Evolutionary conservation across 768 basidiomycete species (phyloP), one percentile per base, ranked within the genome.

Genomic region (Kwoniella sp.): DNA sequence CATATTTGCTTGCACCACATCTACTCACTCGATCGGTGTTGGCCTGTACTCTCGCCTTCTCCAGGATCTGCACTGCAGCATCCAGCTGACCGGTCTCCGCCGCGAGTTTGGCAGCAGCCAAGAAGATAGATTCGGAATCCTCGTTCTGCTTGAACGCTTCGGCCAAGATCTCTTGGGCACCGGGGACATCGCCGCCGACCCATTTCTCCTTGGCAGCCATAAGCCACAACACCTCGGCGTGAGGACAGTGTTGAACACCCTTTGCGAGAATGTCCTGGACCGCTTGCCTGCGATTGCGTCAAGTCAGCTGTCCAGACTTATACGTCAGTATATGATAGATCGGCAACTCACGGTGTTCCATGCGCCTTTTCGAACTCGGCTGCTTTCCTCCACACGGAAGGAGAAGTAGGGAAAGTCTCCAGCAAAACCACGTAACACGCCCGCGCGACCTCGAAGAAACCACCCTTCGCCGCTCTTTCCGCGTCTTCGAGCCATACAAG

Each of bases 181-280:
- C 90, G 1, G 89, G 87, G 15, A 98, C 91, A 74, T 98, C 91
- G 7, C 91, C 91, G 12, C 85, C 83, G 17, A 92, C 77, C 95
- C 95, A 99, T 79, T 92, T 91, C 83, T 98, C 95, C 82, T 99
- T 99, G 2, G 95, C 96, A 56, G 89, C 86, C 93, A 98, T 98
- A 31, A 98, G 85, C 96, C 96, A 98, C 4, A 99, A 83, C 0
- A 93, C 90, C 80, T 98, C 95, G 1, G 93, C 94, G 71, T 93
- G 92, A 0, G 95, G 96, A 73, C 93, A 95, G 76, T 93, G 88
- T 60, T 89, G 85, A 26, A 94, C 92, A 0, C 95, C 93, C 31
- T 89, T 86, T 51, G 84, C 84, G 48, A 97, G 86, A 2, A 97
- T 86, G 0, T 88, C 88, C 74, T 93, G 88, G 29, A 96, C 84